Base-by-base conservation (phyloP, 2,329 filamentous ascomycete species). In the Pezicula rhizophila region DNA sequence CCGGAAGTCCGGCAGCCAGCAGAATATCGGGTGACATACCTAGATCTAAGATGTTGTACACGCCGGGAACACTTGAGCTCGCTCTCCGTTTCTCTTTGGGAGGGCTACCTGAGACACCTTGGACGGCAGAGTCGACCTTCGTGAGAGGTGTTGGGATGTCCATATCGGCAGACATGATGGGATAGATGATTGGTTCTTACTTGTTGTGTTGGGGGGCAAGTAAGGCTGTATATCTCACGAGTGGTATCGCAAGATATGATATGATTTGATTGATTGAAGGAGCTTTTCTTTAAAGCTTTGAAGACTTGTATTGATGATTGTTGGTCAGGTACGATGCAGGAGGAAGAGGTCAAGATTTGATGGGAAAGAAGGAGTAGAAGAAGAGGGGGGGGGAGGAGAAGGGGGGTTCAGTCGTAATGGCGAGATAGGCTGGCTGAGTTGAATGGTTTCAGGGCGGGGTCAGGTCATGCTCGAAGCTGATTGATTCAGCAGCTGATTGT, bases 41-140 rank as follows among this genome's bases (percentile, higher is more conserved):
- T 57, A 96, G 78, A 59, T 96, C 91, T 60, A 83, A 82, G 71
- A 96, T 86, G 71, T 90, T 95, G 70, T 77, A 82, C 50, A 92
- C 82, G 59, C 86, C 88, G 53, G 84, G 77, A 41, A 79, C 78
- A 63, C 77, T 80, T 48, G 88, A 92, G 68, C 88, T 90, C 54
- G 76, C 74, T 71, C 89, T 81, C 60, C 84, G 79, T 65, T 85
- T 78, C 57, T 89, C 84, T 66, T 84, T 79, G 51, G 78, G 75
- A 31, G 85, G 79, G 51, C 83, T 84, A 62, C 79, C 78, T 58
- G 81, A 79, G 62, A 91, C 70, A 70, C 89, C 88, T 66, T 89
- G 84, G 65, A 95, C 82, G 74, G 89, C 89, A 52, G 91, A 96
- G 72, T 96, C 91, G 74, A 96, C 83, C 77, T 95, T 95, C 71